phyloP scores from a whole-genome alignment of 257 asterid species.

The Nicotiana paniculata region DNA sequence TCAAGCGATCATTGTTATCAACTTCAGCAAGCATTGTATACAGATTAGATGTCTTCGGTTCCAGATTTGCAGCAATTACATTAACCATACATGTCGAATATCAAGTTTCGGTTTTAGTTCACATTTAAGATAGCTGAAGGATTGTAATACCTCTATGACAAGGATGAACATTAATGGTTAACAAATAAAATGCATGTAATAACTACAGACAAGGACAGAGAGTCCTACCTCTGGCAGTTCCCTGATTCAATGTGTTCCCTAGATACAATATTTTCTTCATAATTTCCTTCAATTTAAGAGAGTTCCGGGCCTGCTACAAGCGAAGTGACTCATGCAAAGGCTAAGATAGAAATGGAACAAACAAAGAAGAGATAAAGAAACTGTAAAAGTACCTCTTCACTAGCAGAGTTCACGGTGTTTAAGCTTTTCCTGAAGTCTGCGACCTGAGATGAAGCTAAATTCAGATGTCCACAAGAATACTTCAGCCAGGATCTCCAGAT shows the following conservation, averaged over 20 bases:
- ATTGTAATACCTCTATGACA: background rate
- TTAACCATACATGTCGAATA: background rate
- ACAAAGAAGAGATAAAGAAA: background rate
- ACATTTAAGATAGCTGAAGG: background rate
- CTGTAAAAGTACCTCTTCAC: conserved; percentile 72
- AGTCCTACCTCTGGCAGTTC: conserved; percentile 92
- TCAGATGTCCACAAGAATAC: conserved; percentile 20
- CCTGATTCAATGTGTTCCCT: conserved; percentile 91
- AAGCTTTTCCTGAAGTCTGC: conserved; percentile 74
- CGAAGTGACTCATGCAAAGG: background rate
- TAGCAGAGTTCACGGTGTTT: conserved; percentile 70
- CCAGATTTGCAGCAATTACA: background rate
- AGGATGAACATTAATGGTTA: background rate
- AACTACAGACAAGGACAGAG: background rate
- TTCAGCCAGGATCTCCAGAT: conserved; percentile 10
- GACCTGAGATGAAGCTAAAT: conserved; percentile 37
- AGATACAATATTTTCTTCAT: conserved; percentile 79
- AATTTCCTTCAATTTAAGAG: conserved; percentile 82
- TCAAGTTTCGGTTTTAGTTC: background rate
- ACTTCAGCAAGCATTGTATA: background rate
- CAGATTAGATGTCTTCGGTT: background rate
- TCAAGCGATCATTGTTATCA: background rate
- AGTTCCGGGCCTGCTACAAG: conserved; percentile 63
- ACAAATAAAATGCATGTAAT: background rate
- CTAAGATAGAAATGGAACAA: background rate